Base-by-base conservation (phyloP, 345 rosid genomes). In the Eucalyptus tenuipes region DNA sequence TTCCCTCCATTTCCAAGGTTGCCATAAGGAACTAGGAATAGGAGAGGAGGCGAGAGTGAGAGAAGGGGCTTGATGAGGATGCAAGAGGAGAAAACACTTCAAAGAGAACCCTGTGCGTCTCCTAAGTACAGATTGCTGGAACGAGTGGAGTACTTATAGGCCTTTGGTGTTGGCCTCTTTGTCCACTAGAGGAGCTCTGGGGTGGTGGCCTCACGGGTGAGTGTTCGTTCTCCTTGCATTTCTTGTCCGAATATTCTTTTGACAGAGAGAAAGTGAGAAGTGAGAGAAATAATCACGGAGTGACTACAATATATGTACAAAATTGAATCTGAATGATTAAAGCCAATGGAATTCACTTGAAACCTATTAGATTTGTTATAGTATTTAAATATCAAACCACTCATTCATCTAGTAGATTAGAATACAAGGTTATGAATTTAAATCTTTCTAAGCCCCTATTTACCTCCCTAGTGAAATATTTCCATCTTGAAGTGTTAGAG, bases 1-100 rank as follows among this genome's bases (percentile, higher is more conserved):
- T 89, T 86, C 86, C 94, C 95, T 94, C 96, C 97, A 94, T 96
- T 93, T 90, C 29, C 27, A 37, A 13, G 79, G 33, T 57, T 47
- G 53, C 52, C 27, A 7, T 52, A 17, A 49, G 86, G 37, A 79
- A 20, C 61, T 20, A 52, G 17, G 48, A 40, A 15, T 16, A 8
- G 37, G 6, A 40, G 68, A 44, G 86, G 59, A 52, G 49, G 33
- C 25, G 37, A 47, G 7, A 29, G 85, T 16, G 29, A 47, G 57
- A 29, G 50, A 81, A 40, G 71, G 55, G 71, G 47, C 57, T 18
- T 33, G 71, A 48, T 25, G 20, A 87, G 24, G 31, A 15, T 24
- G 61, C 66, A 55, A 22, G 88, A 59, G 71, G 50, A 86, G 47
- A 80, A n/a, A 42, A 85, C 86, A 85, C 55, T 49, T 85, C 4